phyloP scores from a whole-genome alignment of 1,139 yeast species.

The Diutina sp. region DNA sequence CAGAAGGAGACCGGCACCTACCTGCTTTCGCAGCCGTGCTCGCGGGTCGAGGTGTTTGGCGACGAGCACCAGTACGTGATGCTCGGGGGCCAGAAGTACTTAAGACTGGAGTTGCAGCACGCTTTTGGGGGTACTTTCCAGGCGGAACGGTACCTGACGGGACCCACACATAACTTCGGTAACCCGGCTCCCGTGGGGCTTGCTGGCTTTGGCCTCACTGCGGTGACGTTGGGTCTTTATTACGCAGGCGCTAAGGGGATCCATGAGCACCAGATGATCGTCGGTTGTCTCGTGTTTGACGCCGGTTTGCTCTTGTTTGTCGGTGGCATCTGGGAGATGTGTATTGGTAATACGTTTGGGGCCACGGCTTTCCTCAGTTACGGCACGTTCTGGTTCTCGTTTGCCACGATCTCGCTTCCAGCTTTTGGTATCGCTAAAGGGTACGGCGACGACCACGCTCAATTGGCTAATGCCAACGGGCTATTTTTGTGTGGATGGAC shows the following conservation, averaged over 20 bases:
- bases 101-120: slow-evolving; percentile 7
- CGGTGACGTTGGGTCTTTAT: slow-evolving; percentile 7
- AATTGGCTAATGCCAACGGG: slow-evolving; percentile 22
- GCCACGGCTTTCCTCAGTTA: slow-evolving; percentile 22
- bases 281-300: not conserved
- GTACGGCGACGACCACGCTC: slow-evolving; percentile 13
- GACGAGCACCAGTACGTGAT: slow-evolving; percentile 4
- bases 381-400: slow-evolving; percentile 27
- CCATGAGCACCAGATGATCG: not conserved
- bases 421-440: slow-evolving; percentile 20
- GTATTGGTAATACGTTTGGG: slow-evolving; percentile 19
- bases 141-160: slow-evolving; percentile 4
- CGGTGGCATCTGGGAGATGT: not conserved
- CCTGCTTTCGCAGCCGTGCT: not conserved
- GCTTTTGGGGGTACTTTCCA: slow-evolving; percentile 8
- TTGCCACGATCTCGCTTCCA: slow-evolving; percentile 18
- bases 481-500: slow-evolving; percentile 33
- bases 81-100: slow-evolving; percentile 6
- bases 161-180: slow-evolving; percentile 5
- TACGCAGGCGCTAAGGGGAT: not conserved
- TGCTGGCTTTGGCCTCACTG: slow-evolving; percentile 6
- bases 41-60: not conserved
- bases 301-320: not conserved
- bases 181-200: slow-evolving; percentile 8
- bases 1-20: not conserved